Percentiles rank a stretch among this genome's conserved stretches.
These are phyloP conservation scores for Heimioporus sp. DNA, from an alignment of 768 basidiomycete genomes.

Conservation along the genomic window DNA sequence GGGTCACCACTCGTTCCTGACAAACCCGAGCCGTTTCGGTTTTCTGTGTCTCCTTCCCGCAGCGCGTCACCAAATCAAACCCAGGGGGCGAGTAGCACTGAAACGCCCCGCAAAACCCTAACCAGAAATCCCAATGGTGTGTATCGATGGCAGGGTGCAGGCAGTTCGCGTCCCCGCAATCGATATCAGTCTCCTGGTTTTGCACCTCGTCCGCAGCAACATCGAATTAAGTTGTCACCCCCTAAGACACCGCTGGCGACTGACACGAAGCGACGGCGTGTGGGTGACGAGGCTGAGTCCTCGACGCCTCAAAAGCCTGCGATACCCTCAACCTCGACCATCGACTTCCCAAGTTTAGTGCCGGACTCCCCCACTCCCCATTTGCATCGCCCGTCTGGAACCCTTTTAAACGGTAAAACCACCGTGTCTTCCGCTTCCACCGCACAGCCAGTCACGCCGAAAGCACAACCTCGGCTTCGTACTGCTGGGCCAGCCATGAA, in stretches of 20 bases:
- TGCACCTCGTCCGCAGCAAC: slow-evolving; percentile 48
- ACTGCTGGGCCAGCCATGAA: slow-evolving; percentile 41
- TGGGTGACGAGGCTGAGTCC: slow-evolving; percentile 45
- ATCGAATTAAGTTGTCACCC: slow-evolving; percentile 43
- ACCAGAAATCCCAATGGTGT: slow-evolving; percentile 71
- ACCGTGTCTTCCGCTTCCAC: slow-evolving; percentile 23
- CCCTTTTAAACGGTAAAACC: slow-evolving; percentile 25
- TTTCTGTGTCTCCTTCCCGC: slow-evolving; percentile 44
- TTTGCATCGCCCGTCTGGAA: slow-evolving; percentile 30
- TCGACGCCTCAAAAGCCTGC: slow-evolving; percentile 34
- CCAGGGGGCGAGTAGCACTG: slow-evolving; percentile 13
- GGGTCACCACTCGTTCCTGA: slow-evolving; percentile 30
- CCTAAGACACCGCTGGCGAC: slow-evolving; percentile 37
- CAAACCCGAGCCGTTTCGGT: slow-evolving; percentile 58
- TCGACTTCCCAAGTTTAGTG: slow-evolving; percentile 20
- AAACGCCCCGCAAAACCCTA: slow-evolving; percentile 52
- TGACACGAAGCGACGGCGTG: slow-evolving; percentile 62
- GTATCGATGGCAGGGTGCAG: slow-evolving; percentile 74
- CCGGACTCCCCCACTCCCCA: slow-evolving; percentile 35
- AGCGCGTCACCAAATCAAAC: slow-evolving; percentile 22
- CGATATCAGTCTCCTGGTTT: slow-evolving; percentile 76
- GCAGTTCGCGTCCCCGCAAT: slow-evolving; percentile 67
- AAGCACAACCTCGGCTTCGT: slow-evolving; percentile 37
- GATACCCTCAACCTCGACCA: slow-evolving; percentile 26
- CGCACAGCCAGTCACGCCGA: slow-evolving; percentile 25